phyloP scores from a whole-genome alignment of 2,329 filamentous ascomycete species.

The Mariannaea sp. region DNA sequence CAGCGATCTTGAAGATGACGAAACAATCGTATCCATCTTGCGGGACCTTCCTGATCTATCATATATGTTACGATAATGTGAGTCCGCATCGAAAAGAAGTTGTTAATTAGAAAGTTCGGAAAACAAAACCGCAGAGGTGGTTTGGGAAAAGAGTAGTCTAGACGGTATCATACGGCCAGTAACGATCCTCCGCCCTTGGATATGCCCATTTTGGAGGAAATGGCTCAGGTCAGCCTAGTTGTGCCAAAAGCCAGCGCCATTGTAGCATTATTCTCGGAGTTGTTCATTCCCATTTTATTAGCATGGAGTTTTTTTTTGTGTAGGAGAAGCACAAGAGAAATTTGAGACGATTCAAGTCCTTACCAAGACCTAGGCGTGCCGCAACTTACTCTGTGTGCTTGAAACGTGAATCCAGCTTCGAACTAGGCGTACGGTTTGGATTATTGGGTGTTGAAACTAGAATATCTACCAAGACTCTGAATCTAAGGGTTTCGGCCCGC shows the following conservation, averaged over 20 bases:
- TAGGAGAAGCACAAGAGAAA: too few relatives aligned
- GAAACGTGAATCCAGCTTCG: too few relatives aligned
- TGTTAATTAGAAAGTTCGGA: not conserved
- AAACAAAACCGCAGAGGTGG: not conserved
- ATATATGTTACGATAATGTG: conserved; percentile 50
- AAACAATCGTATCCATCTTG: conserved; percentile 43
- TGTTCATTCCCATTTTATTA: not conserved
- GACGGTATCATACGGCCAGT: conserved; percentile 8
- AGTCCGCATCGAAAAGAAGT: conserved; percentile 17
- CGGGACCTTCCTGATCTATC: conserved; percentile 50
- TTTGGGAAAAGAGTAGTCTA: too few relatives aligned
- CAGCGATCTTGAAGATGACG: conserved; percentile 37
- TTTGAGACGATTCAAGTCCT: too few relatives aligned
- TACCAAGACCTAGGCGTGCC: too few relatives aligned
- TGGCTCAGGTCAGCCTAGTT: too few relatives aligned
- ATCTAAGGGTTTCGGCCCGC: too few relatives aligned
- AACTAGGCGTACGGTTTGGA: too few relatives aligned
- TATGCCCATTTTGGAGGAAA: conserved; percentile 5
- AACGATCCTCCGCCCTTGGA: conserved; percentile 6
- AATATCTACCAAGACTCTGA: too few relatives aligned
- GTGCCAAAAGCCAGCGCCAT: too few relatives aligned
- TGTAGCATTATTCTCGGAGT: not conserved
- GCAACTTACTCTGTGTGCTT: too few relatives aligned
- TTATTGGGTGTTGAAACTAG: too few relatives aligned
- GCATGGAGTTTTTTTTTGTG: not conserved